A percentile compares a stretch with the other conserved stretches of the same genome.
Evolutionary conservation across 495 filamentous ascomycete genomes (phyloP).

Genomic region (Trichoderma virens): DNA sequence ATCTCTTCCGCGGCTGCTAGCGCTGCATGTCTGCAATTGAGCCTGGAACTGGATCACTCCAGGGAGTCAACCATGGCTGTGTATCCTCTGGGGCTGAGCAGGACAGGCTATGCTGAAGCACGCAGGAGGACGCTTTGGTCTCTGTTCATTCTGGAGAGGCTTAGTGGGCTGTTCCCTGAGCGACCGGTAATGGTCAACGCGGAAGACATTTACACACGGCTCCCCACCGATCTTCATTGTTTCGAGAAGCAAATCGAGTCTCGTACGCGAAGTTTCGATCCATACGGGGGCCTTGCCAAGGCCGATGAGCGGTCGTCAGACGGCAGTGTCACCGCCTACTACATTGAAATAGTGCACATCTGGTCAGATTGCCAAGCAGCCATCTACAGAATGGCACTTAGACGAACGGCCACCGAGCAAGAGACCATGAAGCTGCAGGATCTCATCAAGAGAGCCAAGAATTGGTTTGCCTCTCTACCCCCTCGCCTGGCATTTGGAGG

Average conservation of each 20-base stretch:
- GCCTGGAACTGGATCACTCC: slow-evolving; percentile 50
- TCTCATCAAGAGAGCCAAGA: slow-evolving; percentile 45
- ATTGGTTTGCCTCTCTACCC: slow-evolving; percentile 38
- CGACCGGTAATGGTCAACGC: slow-evolving; percentile 35
- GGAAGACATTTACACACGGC: slow-evolving; percentile 53
- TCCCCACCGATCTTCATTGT: slow-evolving; percentile 49
- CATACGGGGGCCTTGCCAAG: slow-evolving; percentile 22
- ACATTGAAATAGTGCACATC: slow-evolving; percentile 52
- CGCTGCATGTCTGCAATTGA: slow-evolving; percentile 49
- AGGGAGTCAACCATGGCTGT: slow-evolving; percentile 34
- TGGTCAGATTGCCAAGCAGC: slow-evolving; percentile 57
- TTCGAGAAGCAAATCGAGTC: slow-evolving; percentile 50
- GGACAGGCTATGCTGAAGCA: slow-evolving; percentile 53
- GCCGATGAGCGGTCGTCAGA: slow-evolving; percentile 27
- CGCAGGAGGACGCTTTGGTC: slow-evolving; percentile 62
- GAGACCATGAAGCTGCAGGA: slow-evolving; percentile 45
- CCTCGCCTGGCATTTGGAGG: slow-evolving; percentile 37
- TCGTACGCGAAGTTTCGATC: slow-evolving; percentile 50
- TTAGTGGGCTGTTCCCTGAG: slow-evolving; percentile 49
- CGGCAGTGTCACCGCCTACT: slow-evolving; percentile 43
- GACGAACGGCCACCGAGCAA: slow-evolving; percentile 26
- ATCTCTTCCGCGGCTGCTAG: slow-evolving; percentile 51
- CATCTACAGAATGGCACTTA: slow-evolving; percentile 47
- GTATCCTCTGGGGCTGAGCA: slow-evolving; percentile 51
- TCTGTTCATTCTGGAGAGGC: slow-evolving; percentile 54